phyloP scores from a whole-genome alignment of 371 early-diverging fungal species.

The Actinomortierella wolfii region DNA sequence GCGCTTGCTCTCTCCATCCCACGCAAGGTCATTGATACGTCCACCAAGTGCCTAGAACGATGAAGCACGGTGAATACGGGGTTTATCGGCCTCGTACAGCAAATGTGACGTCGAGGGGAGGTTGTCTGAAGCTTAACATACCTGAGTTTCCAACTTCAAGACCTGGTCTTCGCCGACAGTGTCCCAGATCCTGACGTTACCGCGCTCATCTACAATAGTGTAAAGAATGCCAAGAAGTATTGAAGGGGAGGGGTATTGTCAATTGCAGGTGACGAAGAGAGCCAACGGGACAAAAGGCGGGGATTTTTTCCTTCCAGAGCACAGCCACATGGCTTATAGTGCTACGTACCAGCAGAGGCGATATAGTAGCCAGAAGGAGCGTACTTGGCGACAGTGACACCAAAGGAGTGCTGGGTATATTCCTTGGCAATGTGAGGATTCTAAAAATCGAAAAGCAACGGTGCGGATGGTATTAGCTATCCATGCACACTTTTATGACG shows the following conservation, averaged over 20 bases:
- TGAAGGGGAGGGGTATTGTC: too few relatives aligned
- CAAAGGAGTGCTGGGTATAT: constrained; percentile 82
- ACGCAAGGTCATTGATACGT: constrained; percentile 86
- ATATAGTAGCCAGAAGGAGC: constrained; percentile 94
- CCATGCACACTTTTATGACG: not conserved
- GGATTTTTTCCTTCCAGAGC: not conserved
- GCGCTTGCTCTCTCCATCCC: constrained; percentile 95
- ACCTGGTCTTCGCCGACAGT: constrained; percentile 82
- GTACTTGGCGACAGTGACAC: constrained; percentile 87
- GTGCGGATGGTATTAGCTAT: not conserved
- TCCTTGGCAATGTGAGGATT: constrained; percentile 82
- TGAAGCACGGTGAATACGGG: not conserved
- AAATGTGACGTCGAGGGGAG: too few relatives aligned
- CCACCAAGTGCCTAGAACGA: constrained; percentile 61
- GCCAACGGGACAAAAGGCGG: not conserved
- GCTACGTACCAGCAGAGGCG: constrained; percentile 83
- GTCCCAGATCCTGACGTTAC: constrained; percentile 96
- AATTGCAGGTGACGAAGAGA: not conserved
- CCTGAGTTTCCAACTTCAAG: constrained; percentile 80
- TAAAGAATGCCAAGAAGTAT: not conserved
- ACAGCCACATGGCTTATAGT: too few relatives aligned
- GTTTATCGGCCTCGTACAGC: too few relatives aligned
- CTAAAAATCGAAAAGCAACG: constrained; percentile 45
- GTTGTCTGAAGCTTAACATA: constrained; percentile 9
- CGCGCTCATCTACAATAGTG: constrained; percentile 67